Percentiles rank a stretch among this genome's conserved stretches.
Evolutionary conservation across 2,329 filamentous ascomycete species (phyloP).

Genomic region (Rosellinia necatrix): DNA sequence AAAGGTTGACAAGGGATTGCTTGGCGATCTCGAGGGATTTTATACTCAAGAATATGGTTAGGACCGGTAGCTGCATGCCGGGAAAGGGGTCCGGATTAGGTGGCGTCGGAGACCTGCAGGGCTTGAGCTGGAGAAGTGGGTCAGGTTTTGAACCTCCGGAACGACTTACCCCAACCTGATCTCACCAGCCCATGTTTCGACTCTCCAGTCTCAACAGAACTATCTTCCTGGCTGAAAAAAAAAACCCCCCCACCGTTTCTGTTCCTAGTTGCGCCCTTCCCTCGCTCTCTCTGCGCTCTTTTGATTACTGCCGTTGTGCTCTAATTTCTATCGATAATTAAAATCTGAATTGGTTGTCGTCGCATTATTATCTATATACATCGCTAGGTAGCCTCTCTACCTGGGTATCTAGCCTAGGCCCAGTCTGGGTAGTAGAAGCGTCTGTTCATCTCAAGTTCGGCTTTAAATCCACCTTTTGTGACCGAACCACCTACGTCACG

Average conservation of each 20-base stretch:
- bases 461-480: background rate
- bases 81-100: too few species aligned
- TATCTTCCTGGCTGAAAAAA: too few species aligned
- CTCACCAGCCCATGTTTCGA: background rate
- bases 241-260: background rate
- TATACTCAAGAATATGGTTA: too few species aligned
- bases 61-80: too few species aligned
- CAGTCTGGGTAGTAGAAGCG: too few species aligned
- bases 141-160: too few species aligned
- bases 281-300: background rate
- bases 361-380: background rate
- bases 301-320: background rate
- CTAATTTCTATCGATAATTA: background rate
- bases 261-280: background rate
- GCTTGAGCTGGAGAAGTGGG: too few species aligned
- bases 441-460: conserved; percentile 1
- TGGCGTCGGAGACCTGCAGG: too few species aligned
- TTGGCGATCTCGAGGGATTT: too few species aligned
- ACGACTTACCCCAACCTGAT: too few species aligned
- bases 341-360: background rate
- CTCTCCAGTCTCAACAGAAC: background rate
- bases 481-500: conserved; percentile 10
- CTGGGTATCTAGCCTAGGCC: background rate
- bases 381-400: too few species aligned
- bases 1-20: too few species aligned